phyloP scores from a whole-genome alignment of 1,284 basidiomycete species.

The Ustilago cynodontis region DNA sequence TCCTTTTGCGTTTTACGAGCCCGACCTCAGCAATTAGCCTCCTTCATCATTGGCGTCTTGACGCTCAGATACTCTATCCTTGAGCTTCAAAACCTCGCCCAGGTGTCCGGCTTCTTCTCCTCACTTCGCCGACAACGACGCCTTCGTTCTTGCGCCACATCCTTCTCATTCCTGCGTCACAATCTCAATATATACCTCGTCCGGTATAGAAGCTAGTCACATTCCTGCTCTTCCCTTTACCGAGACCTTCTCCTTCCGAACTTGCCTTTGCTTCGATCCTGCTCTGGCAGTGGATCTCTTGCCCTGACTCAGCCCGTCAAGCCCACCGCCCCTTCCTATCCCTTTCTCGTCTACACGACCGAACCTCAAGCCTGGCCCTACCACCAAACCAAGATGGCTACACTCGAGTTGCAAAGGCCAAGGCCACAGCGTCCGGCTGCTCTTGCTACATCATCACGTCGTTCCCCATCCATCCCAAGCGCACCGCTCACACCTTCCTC shows the following conservation, averaged over 20 bases:
- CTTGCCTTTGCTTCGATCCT: neutral
- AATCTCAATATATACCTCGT: constrained; percentile 21
- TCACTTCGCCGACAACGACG: neutral
- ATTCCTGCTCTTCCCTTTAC: neutral
- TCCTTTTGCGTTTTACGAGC: too few species aligned
- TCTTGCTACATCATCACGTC: neutral
- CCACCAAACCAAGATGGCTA: constrained; percentile 25
- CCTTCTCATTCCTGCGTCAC: constrained; percentile 13
- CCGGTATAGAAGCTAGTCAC: neutral
- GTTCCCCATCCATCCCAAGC: constrained; percentile 11
- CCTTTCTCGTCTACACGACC: neutral
- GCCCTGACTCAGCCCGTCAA: constrained; percentile 3
- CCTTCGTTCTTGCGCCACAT: neutral
- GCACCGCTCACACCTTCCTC: constrained; percentile 24
- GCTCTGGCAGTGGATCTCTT: constrained; percentile 14
- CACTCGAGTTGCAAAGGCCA: constrained; percentile 37
- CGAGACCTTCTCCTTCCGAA: neutral
- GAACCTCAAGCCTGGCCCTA: neutral
- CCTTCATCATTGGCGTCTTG: constrained; percentile 1
- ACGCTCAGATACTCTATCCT: neutral
- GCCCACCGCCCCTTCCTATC: neutral
- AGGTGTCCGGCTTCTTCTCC: neutral
- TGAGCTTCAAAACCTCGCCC: too few species aligned
- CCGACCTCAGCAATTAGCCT: neutral
- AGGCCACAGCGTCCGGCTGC: constrained; percentile 17